Evolutionary conservation across 2,329 filamentous ascomycete genomes (phyloP).

Genomic region (Coleophoma cylindrospora): DNA sequence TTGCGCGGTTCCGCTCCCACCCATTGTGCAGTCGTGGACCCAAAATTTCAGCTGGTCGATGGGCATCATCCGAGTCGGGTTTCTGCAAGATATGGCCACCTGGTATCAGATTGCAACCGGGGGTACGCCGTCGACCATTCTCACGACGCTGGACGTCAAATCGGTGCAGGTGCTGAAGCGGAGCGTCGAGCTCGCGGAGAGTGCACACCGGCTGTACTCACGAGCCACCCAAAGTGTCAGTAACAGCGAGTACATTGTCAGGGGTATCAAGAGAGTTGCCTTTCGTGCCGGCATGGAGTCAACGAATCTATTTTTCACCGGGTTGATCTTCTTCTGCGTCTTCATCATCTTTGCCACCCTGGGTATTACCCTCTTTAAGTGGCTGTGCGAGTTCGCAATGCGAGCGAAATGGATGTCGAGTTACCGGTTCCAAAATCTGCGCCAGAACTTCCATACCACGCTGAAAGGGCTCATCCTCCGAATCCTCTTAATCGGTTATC

Average conservation of each 20-base stretch:
- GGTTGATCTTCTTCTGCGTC: conserved; percentile 81
- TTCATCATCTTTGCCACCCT: conserved; percentile 73
- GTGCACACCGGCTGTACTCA: conserved; percentile 21
- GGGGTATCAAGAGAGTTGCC: conserved; percentile 83
- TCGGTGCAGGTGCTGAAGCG: conserved; percentile 74
- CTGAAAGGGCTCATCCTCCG: conserved; percentile 93
- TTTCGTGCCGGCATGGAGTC: conserved; percentile 81
- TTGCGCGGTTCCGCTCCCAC: conserved; percentile 73
- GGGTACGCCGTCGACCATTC: conserved; percentile 72
- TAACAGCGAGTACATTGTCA: conserved; percentile 57
- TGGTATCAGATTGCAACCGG: conserved; percentile 96
- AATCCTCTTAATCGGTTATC: conserved; percentile 83
- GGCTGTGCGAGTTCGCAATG: conserved; percentile 68
- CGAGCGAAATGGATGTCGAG: conserved; percentile 73
- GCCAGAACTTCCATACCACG: conserved; percentile 87
- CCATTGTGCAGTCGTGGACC: conserved; percentile 87
- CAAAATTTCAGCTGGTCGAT: conserved; percentile 98
- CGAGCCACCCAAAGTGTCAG: conserved; percentile 29
- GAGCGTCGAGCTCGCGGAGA: conserved; percentile 40
- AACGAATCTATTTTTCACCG: conserved; percentile 91
- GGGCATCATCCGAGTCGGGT: conserved; percentile 83
- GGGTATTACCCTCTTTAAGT: conserved; percentile 74
- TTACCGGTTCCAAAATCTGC: conserved; percentile 88
- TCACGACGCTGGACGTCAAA: conserved; percentile 66
- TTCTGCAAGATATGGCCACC: conserved; percentile 82